Base-by-base conservation (phyloP, 2,329 filamentous ascomycete species). In the Penicillium palitans region DNA sequence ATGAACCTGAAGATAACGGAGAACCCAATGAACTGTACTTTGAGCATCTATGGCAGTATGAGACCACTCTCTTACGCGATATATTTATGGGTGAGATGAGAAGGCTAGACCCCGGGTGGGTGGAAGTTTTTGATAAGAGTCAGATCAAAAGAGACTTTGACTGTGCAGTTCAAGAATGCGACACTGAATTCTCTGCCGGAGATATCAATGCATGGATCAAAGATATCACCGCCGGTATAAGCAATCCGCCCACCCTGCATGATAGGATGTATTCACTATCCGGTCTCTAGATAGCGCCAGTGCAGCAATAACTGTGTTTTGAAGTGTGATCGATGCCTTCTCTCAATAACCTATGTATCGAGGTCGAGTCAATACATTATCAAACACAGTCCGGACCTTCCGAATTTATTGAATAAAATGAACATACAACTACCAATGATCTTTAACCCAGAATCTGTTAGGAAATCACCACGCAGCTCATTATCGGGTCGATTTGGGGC, bases 51-150 rank as follows among this genome's bases (percentile, higher is more conserved):
- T 55, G 35, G 54, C 44, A 61, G 3, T 53, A 66, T 35, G 61
- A 65, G 48, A 12, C 35, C 19, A 65, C 64, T 33, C 54, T 62
- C 17, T 39, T 66, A 27, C 59, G 59, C n/a, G 59, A 47, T 42
- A 24, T 60, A 10, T 64, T 61, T 31, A 48, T 62, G 21, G 54
- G 58, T 52, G 41, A 49, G 13, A 66, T 66, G 64, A 54, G 54
- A 49, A 56, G 5, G 2, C 40, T 61, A 13, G 61, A 61, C 6
- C 6, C 12, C 9, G 44, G 44, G 17, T 47, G 27, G 44, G 7
- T 47, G 6, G n/a, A 47, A 47, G 44, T 33, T 17, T 47, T 47
- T 17, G 44, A 47, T 3, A 33, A 47, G 12, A 39, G 58, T 60
- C 6, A 49, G 27, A 25, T 37, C 31, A 35, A 58, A 56, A 60